Evolutionary conservation across 2,329 filamentous ascomycete genomes (phyloP), one percentile per base, ranked within the genome.

Genomic region (Nigrograna mackinnonii): DNA sequence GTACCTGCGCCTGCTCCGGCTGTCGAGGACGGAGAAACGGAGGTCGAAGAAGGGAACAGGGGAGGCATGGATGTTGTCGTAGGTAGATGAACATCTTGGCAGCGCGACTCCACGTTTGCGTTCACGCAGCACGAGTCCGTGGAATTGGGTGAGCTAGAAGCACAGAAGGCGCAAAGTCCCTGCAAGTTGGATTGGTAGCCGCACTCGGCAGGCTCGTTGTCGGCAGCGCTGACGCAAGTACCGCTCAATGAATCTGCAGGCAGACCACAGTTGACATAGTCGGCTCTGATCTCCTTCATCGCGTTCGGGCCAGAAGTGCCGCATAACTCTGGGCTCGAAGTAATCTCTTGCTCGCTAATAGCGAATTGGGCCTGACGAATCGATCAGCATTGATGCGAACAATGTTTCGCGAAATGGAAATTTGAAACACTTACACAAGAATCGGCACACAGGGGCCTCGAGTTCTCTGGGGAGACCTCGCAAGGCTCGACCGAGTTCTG

Each of bases 41-140:
- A 80, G 7, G 84, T 84, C 9, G 86, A 80, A 12, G 84, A 83
- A 2, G 78, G 74, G 43, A 82, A 78, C 4, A 84, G 69, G 4
- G 79, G 76, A n/a, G 76, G 73, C 52, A 85, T 70, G 3, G 79
- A 77, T 13, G 76, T 73, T 35, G 91, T 86, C 1, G 83, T 82
- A 0, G 94, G 94, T 5, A 99, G 75, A 19, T 80, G 76, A n/a
- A 99, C 87, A 37, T 82, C 81, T 37, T 80, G 72, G 67, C 94
- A 99, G 50, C 84, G 81, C 19, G 73, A 72, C 44, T 89, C 80
- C n/a, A 86, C 85, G 48, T 90, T 78, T 4, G 91, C 84, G 57
- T 84, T 90, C 60, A 91, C 86, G 69, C 94, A 99, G 75, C 94
- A 99, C 3, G 91, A 95, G 67, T 97, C 92, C 37, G 92, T 97